These are phyloP conservation scores for Neurospora cerealis DNA, from an alignment of 495 filamentous ascomycete genomes.

Conservation along the genomic window DNA sequence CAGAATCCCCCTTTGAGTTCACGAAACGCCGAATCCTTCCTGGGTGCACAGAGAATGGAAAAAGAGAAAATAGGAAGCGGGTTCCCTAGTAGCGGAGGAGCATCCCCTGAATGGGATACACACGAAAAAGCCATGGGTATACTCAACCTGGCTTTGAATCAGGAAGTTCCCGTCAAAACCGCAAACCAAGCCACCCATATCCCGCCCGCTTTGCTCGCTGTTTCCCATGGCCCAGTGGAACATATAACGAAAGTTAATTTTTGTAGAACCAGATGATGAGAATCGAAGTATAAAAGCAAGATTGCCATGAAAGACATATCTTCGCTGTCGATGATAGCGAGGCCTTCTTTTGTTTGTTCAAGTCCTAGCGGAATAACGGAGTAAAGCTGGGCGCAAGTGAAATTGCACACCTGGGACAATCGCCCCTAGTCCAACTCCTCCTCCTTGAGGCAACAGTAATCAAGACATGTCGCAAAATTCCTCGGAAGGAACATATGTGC, in stretches of 20 bases:
- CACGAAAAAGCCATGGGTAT: background rate
- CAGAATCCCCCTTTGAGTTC: background rate
- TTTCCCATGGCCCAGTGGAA: background rate
- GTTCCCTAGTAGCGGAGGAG: background rate
- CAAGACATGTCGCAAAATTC: background rate
- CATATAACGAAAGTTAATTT: background rate
- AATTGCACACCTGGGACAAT: background rate
- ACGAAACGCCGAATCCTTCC: background rate
- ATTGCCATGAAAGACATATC: background rate
- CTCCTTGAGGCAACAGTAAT: background rate
- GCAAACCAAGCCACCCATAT: background rate
- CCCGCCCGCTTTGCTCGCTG: background rate
- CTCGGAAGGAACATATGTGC: background rate
- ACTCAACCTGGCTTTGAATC: background rate
- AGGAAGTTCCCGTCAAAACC: background rate
- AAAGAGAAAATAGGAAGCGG: background rate
- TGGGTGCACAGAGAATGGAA: background rate
- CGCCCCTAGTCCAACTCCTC: background rate
- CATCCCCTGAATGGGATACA: background rate
- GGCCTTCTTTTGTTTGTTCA: background rate
- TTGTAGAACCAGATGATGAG: background rate
- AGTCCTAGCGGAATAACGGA: background rate
- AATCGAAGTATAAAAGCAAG: background rate
- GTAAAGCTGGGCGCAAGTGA: background rate
- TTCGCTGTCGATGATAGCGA: background rate